Evolutionary conservation across 1,139 yeast species (phyloP).

Genomic region (Torulaspora globosa): DNA sequence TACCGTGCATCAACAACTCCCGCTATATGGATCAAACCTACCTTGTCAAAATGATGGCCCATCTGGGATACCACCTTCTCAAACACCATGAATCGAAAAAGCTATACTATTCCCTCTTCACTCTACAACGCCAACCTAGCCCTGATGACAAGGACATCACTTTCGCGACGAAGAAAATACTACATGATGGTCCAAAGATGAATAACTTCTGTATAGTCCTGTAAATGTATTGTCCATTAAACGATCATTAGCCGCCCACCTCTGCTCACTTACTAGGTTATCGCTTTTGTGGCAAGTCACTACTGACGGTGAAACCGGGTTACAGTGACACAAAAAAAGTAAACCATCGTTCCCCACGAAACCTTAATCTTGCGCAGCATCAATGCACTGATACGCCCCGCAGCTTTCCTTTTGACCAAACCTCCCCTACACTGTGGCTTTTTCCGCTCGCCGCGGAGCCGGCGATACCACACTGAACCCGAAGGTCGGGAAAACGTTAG

Average conservation of each 20-base stretch:
- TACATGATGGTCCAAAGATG: conserved; percentile 50
- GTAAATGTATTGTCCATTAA: not conserved
- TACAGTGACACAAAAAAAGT: too few relatives aligned
- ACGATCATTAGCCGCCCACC: conserved; percentile 1
- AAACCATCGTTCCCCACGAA: too few relatives aligned
- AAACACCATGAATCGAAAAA: conserved; percentile 61
- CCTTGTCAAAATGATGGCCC: conserved; percentile 45
- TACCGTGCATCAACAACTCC: conserved; percentile 81
- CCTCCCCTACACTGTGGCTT: too few relatives aligned
- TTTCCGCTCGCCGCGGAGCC: too few relatives aligned
- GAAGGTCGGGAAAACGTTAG: too few relatives aligned
- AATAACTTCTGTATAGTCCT: conserved; percentile 58
- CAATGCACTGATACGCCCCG: too few relatives aligned
- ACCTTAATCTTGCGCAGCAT: too few relatives aligned
- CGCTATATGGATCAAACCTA: conserved; percentile 58
- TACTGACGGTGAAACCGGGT: not conserved
- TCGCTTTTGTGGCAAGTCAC: not conserved
- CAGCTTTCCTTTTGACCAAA: too few relatives aligned
- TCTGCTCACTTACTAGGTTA: too few relatives aligned
- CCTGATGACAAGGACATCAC: too few relatives aligned
- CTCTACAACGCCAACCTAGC: conserved; percentile 28
- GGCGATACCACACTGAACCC: too few relatives aligned
- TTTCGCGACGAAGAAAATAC: conserved; percentile 43
- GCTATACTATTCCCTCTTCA: conserved; percentile 72
- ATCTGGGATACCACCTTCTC: conserved; percentile 54